These are phyloP conservation scores for Silene coronaria DNA, from an alignment of 179 eudicot species.

Conservation along the genomic window DNA sequence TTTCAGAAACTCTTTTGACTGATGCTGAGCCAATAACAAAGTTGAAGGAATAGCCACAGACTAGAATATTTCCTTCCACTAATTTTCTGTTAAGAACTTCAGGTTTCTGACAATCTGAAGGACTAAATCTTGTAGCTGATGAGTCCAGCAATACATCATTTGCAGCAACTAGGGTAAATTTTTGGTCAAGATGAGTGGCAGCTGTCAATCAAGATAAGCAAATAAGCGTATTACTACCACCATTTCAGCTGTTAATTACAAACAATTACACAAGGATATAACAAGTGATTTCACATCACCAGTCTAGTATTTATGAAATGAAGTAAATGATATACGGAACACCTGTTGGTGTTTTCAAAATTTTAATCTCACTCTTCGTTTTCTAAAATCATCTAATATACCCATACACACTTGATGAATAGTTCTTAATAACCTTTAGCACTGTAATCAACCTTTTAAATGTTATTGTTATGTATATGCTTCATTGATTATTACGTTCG, in stretches of 20 bases:
- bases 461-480: no score
- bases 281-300: neutral
- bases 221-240: neutral
- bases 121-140: conserved; percentile 54
- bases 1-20: conserved; percentile 76
- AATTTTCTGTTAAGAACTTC: conserved; percentile 71
- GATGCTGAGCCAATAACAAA: conserved; percentile 89
- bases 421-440: no score
- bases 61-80: conserved; percentile 82
- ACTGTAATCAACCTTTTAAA: no score
- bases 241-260: neutral
- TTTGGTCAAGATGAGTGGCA: conserved; percentile 63
- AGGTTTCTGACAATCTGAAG: conserved; percentile 90
- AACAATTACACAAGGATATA: neutral
- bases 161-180: conserved; percentile 78
- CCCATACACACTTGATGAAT: no score
- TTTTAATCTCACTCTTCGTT: no score
- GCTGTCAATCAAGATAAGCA: conserved; percentile 44
- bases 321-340: no score
- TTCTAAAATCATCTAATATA: no score
- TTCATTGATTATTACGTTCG: no score
- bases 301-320: no score
- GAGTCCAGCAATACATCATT: conserved; percentile 80
- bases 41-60: conserved; percentile 95
- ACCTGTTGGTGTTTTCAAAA: no score